Base-by-base conservation (phyloP, 2,329 filamentous ascomycete species). In the Chrysoporthe austroafricana region DNA sequence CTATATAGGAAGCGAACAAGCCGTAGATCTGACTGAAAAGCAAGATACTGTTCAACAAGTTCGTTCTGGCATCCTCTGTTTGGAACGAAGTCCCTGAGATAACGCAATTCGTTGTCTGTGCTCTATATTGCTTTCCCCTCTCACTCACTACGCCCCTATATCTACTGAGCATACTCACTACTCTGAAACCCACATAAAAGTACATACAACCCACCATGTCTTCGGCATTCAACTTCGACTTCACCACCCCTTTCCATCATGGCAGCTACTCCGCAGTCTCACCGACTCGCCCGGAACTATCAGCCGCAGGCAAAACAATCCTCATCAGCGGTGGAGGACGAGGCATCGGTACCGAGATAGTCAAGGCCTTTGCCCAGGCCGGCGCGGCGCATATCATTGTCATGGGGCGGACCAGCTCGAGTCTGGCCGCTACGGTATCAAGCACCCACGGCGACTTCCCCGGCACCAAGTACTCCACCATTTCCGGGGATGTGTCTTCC, bases 331-430 rank as follows among this genome's bases (percentile, higher is more conserved):
- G 84, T 7, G 84, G 81, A 50, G 83, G 79, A 9, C 80, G 83
- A 14, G 84, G 84, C 9, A 76, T 86, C 1, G 84, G 84, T 21
- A 81, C 86, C 52, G 81, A 80, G 21, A 77, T 86, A 14, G 81
- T 84, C 3, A 76, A 77, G 44, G 84, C 83, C 4, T 77, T 86
- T 3, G 73, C 83, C 48, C 82, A 85, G 70, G 81, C 83, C 18
- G 82, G 83, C n/a, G 84, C 82, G 5, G 82, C 85, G 1, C 82
- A 80, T 61, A 78, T 89, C 5, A 81, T 88, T 54, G 78, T 89
- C 4, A 63, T 78, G 0, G 79, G 76, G 2, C 77, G 80, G 42
- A 73, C 69, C 1, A 50, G 62, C 2, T 26, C 63, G 1, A 64
- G 71, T 2, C 74, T 81, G 0, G 46, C 74, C 0, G 60, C 71